Base-by-base conservation (phyloP, 1,284 basidiomycete species). In the Rhodotorula sp. region DNA sequence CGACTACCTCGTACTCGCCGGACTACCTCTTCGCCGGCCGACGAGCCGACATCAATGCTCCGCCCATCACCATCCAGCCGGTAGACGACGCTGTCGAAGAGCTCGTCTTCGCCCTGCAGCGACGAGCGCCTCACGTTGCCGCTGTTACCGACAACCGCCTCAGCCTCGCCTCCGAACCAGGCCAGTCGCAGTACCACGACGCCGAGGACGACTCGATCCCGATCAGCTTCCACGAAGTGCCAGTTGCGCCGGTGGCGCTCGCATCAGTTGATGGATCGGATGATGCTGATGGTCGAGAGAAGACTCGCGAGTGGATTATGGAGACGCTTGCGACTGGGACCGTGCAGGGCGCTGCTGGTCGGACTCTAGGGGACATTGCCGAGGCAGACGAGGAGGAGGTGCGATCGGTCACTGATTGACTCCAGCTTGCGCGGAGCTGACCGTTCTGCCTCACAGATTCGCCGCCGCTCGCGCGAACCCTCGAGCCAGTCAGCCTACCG, bases 351-450 rank as follows among this genome's bases (percentile, higher is more conserved):
- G 40, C 40, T 44, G 40, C 40, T 6, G 40, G 11, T 9, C 20
- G 62, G 24, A 48, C 37, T 13, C 15, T 68, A n/a, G 57, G 31
- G 31, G 59, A 61, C 30, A 61, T 68, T 24, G 62, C 54, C 34
- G 67, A 68, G 53, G 67, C 64, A 26, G 50, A 47, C 8, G 67
- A 64, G 59, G 67, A 46, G 4, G 51, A 44, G 53, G 62, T 63
- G 54, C 46, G 53, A 30, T 0, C 13, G 18, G 24, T 22, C 5
- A 1, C 22, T 31, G 9, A 9, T 63, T 28, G n/a, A n/a, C 34
- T 34, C 34, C 34, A 34, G 34, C n/a, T n/a, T 28, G 6, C 46
- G 30, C 22, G 8, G 20, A 34, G 5, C 50, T 28, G 61, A 34
- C 44, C 18, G 18, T 37, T 9, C 0, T 18, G 9, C 34, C 16